These are phyloP conservation scores for Pseudonectria foliicola DNA, from an alignment of 2,329 filamentous ascomycete genomes.

Conservation along the genomic window DNA sequence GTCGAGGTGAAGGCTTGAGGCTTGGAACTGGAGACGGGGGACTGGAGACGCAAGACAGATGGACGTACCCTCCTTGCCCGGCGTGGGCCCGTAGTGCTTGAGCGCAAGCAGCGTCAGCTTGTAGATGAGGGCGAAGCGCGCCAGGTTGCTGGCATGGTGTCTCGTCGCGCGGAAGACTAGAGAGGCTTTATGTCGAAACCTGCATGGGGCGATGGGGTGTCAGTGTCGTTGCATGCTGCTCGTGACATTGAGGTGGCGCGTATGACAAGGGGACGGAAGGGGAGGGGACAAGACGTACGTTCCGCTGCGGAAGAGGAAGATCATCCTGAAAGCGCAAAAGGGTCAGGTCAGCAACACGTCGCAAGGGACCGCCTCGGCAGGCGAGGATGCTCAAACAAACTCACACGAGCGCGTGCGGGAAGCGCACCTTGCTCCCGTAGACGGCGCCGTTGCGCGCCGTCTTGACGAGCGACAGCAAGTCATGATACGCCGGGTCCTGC, in stretches of 20 bases:
- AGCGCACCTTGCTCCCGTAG: slow-evolving; percentile 95
- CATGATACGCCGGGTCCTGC: slow-evolving; percentile 78
- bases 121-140: slow-evolving; percentile 85
- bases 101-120: slow-evolving; percentile 75
- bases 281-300: slow-evolving; percentile 46
- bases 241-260: not conserved
- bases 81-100: slow-evolving; percentile 51
- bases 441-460: slow-evolving; percentile 93
- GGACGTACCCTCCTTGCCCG: slow-evolving; percentile 49
- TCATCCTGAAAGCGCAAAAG: slow-evolving; percentile 60
- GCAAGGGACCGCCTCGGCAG: no score
- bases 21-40: no score
- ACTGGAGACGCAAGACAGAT: no score
- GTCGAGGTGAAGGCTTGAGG: no score
- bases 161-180: slow-evolving; percentile 80
- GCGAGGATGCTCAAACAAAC: no score
- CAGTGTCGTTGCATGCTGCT: slow-evolving; percentile 8
- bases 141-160: slow-evolving; percentile 86
- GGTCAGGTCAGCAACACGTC: slow-evolving; percentile 11
- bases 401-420: slow-evolving; percentile 88
- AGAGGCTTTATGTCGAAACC: slow-evolving; percentile 65
- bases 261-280: slow-evolving; percentile 1
- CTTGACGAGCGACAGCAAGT: slow-evolving; percentile 80
- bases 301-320: slow-evolving; percentile 90
- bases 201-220: slow-evolving; percentile 17